phyloP scores from a whole-genome alignment of 139 green algal genomes.

The Coccomyxa sp. region DNA sequence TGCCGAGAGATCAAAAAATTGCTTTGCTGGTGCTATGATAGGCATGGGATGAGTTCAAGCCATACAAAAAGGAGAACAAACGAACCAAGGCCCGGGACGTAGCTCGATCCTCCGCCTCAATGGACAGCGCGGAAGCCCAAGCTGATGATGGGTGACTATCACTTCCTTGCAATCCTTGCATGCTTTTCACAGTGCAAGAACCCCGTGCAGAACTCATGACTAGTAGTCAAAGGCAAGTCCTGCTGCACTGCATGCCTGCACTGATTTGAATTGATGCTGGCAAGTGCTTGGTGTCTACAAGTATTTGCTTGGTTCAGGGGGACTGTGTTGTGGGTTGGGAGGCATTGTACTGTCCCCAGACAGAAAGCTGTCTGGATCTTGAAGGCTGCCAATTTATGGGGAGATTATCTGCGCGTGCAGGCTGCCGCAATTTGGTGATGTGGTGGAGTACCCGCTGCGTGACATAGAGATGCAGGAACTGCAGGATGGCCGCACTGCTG shows the following conservation, averaged over 20 bases:
- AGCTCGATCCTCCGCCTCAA: neutral
- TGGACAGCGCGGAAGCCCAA: neutral
- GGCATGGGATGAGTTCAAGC: conserved; percentile 60
- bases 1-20: neutral
- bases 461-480: conserved; percentile 32
- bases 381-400: too few species aligned
- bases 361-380: too few species aligned
- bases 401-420: neutral
- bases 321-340: too few species aligned
- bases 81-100: conserved; percentile 35
- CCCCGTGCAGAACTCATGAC: too few species aligned
- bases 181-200: too few species aligned
- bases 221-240: too few species aligned
- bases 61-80: conserved; percentile 40
- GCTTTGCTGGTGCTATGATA: neutral
- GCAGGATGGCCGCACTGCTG: conserved; percentile 35
- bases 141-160: neutral
- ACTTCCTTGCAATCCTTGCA: too few species aligned
- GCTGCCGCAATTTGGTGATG: conserved; percentile 16
- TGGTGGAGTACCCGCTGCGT: conserved; percentile 52
- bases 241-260: too few species aligned
- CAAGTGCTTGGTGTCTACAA: too few species aligned
- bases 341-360: too few species aligned
- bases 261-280: too few species aligned
- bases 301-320: too few species aligned